Conservation (phyloP, 164 flowering plant genomes). For the Umbellularia californica region DNA sequence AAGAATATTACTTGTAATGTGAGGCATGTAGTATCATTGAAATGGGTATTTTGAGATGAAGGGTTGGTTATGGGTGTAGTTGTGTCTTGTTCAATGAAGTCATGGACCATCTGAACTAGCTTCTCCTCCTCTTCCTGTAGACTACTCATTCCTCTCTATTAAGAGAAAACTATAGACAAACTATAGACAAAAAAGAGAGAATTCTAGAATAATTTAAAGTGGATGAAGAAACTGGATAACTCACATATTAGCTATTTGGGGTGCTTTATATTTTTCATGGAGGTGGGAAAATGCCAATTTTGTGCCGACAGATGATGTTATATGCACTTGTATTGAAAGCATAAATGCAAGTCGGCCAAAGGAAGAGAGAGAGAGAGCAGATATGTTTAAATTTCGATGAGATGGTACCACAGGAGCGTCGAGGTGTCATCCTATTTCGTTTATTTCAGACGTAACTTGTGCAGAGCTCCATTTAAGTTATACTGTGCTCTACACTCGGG, state of each 20-base stretch:
- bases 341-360: not conserved
- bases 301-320: not conserved
- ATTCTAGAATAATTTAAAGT: not conserved
- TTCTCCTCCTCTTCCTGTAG: conserved; percentile 53
- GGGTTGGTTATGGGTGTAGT: conserved; percentile 17
- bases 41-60: conserved; percentile 12
- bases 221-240: not conserved
- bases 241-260: not conserved
- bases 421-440: no score
- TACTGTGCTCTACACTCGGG: not conserved
- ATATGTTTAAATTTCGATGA: no score
- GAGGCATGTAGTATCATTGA: conserved; percentile 13
- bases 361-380: not conserved
- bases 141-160: conserved; percentile 22
- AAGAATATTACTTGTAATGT: conserved; percentile 29
- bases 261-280: not conserved
- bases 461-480: not conserved
- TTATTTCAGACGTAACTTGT: not conserved
- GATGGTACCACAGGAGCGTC: no score
- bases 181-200: not conserved
- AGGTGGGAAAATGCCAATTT: not conserved
- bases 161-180: no score
- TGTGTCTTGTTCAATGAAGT: conserved; percentile 50
- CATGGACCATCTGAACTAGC: conserved; percentile 53
- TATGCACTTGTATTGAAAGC: not conserved